Conservation (phyloP, 306 rosid genomes). For the Cicer cuneatum region DNA sequence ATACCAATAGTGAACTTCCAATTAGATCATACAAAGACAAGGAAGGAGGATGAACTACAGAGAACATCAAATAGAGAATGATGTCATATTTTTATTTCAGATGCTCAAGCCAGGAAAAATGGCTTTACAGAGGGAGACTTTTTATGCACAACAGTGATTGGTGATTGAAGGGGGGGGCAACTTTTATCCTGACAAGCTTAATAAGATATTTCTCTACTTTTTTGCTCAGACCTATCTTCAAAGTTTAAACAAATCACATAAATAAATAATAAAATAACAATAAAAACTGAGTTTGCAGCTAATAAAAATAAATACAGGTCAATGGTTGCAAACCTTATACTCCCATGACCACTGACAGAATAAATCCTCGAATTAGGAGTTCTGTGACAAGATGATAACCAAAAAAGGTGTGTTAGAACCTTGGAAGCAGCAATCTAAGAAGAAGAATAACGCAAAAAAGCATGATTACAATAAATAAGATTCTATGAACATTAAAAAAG, state of each 20-base stretch:
- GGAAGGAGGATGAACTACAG: not conserved
- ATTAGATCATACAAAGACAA: conserved; percentile 26
- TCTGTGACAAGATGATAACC: conserved; percentile 51
- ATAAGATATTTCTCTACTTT: conserved; percentile 9
- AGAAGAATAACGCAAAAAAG: not conserved
- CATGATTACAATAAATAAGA: conserved; percentile 16
- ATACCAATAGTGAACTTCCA: conserved; percentile 50
- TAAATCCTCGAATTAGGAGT: conserved; percentile 49
- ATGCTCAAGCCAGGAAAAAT: conserved; percentile 31
- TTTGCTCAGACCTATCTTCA: not conserved
- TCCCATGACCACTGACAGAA: conserved; percentile 48
- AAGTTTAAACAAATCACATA: conserved; percentile 38
- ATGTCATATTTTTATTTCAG: conserved; percentile 26
- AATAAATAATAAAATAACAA: conserved; percentile 14
- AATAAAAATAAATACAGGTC: conserved; percentile 19
- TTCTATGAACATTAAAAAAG: conserved; percentile 17
- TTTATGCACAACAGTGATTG: conserved; percentile 14
- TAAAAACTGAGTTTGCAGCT: conserved; percentile 8
- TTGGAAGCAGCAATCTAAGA: conserved; percentile 36
- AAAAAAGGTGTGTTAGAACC: conserved; percentile 32
- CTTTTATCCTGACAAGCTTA: conserved; percentile 32
- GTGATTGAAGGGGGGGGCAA: conserved; percentile 21
- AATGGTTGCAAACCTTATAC: conserved; percentile 65
- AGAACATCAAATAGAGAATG: conserved; percentile 16
- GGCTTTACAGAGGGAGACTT: conserved; percentile 10